phyloP scores from a whole-genome alignment of 1,139 yeast species.

The Saccharomycopsis hybrid region DNA sequence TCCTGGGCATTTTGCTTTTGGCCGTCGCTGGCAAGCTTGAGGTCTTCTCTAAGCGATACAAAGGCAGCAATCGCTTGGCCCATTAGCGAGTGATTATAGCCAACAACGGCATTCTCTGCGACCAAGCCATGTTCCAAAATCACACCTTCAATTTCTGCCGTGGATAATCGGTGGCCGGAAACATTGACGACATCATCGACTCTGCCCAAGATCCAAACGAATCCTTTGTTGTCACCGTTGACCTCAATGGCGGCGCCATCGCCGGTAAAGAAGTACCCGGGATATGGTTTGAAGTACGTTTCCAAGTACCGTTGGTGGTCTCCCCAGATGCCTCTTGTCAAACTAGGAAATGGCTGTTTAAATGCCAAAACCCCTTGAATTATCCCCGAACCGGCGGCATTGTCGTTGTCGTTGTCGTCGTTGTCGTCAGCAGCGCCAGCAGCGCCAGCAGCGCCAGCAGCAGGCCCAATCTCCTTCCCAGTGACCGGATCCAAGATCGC shows the following conservation, averaged over 20 bases:
- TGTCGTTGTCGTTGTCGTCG: no score
- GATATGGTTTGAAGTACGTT: constrained; percentile 91
- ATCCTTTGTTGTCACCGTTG: constrained; percentile 84
- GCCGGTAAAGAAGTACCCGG: constrained; percentile 95
- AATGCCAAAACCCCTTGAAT: constrained; percentile 92
- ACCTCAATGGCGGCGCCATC: constrained; percentile 76
- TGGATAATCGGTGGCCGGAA: constrained; percentile 93
- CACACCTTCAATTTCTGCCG: constrained; percentile 96
- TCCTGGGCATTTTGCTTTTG: constrained; percentile 46
- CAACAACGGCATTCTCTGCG: constrained; percentile 93
- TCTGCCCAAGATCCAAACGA: constrained; percentile 97
- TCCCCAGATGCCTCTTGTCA: constrained; percentile 94
- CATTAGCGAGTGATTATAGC: constrained; percentile 88
- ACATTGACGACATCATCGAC: constrained; percentile 98
- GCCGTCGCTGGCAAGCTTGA: not conserved
- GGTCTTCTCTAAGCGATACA: constrained; percentile 33
- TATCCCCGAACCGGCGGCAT: no score
- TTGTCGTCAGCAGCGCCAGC: no score
- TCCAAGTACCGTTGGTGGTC: constrained; percentile 88
- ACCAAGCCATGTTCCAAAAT: constrained; percentile 73
- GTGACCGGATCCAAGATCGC: constrained; percentile 87
- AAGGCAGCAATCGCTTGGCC: constrained; percentile 97
- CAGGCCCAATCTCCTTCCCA: constrained; percentile 77
- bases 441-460: constrained; percentile 42
- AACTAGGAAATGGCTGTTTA: constrained; percentile 91